Evolutionary conservation across 192 early-diverging fungal species (phyloP).

Genomic region (Phycomyces nitens): DNA sequence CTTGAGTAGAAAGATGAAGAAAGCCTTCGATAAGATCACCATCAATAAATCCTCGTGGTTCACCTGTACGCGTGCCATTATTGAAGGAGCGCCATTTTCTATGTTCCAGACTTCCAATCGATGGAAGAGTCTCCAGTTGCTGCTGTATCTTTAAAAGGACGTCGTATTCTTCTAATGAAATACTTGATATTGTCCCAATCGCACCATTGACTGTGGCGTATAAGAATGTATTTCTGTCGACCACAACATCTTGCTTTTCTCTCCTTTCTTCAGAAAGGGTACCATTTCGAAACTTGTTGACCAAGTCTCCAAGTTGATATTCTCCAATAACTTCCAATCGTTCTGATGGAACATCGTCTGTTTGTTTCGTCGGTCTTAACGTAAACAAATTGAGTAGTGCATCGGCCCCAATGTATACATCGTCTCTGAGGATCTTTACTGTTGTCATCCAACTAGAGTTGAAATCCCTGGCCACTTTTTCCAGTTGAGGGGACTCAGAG

Average conservation of each 20-base stretch:
- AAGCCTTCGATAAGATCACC: conserved; percentile 91
- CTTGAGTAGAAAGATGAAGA: conserved; percentile 56
- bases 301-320: conserved; percentile 75
- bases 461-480: conserved; percentile 57
- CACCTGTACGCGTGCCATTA: conserved; percentile 45
- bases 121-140: conserved; percentile 53
- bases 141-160: conserved; percentile 60
- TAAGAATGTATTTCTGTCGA: conserved; percentile 56
- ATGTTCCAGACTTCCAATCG: conserved; percentile 62
- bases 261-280: not conserved
- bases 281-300: conserved; percentile 81
- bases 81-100: conserved; percentile 61
- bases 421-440: conserved; percentile 55
- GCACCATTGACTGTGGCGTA: conserved; percentile 79
- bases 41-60: conserved; percentile 69
- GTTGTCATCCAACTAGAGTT: conserved; percentile 63
- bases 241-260: conserved; percentile 55
- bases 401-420: conserved; percentile 61
- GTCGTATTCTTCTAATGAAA: conserved; percentile 57
- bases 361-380: conserved; percentile 31
- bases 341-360: conserved; percentile 37
- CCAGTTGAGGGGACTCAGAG: conserved; percentile 37
- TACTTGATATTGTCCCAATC: conserved; percentile 71
- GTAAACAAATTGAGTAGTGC: conserved; percentile 57
- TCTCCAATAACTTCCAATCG: conserved; percentile 57